Conservation (phyloP, 805 yeast genomes). For the Metschnikowia shivogae region DNA sequence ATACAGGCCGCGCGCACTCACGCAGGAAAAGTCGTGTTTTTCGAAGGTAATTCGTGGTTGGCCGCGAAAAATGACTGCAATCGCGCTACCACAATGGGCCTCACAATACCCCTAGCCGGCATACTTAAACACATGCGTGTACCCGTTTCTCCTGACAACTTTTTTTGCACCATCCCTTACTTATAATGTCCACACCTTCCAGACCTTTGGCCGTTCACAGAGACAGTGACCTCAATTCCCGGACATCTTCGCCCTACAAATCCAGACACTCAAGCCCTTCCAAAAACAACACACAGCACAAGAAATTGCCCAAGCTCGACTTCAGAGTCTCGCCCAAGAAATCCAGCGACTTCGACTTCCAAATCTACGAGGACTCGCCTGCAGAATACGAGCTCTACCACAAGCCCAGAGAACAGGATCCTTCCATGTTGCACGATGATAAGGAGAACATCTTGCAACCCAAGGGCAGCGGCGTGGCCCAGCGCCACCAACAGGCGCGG, state of each 20-base stretch:
- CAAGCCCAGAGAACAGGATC: slow-evolving; percentile 5
- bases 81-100: not conserved
- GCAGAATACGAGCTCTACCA: slow-evolving; percentile 14
- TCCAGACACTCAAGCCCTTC: slow-evolving; percentile 13
- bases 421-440: slow-evolving; percentile 23
- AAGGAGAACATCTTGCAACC: slow-evolving; percentile 42
- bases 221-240: slow-evolving; percentile 16
- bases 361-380: slow-evolving; percentile 17
- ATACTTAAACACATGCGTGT: not conserved
- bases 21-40: slow-evolving; percentile 5
- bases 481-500: slow-evolving; percentile 15
- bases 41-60: not conserved
- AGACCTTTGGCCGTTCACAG: slow-evolving; percentile 16
- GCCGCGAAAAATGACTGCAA: slow-evolving; percentile 3
- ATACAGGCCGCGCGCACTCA: slow-evolving; percentile 1
- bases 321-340: slow-evolving; percentile 4
- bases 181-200: slow-evolving; percentile 12
- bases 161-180: not conserved
- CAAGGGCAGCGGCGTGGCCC: slow-evolving; percentile 14
- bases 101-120: not conserved
- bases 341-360: slow-evolving; percentile 8
- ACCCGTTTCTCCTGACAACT: not conserved
- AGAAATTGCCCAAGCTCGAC: slow-evolving; percentile 12
- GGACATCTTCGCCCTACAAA: slow-evolving; percentile 16
- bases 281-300: slow-evolving; percentile 10